These are phyloP conservation scores for Tulasnella sp. DNA, from an alignment of 768 basidiomycete genomes.

Conservation along the genomic window DNA sequence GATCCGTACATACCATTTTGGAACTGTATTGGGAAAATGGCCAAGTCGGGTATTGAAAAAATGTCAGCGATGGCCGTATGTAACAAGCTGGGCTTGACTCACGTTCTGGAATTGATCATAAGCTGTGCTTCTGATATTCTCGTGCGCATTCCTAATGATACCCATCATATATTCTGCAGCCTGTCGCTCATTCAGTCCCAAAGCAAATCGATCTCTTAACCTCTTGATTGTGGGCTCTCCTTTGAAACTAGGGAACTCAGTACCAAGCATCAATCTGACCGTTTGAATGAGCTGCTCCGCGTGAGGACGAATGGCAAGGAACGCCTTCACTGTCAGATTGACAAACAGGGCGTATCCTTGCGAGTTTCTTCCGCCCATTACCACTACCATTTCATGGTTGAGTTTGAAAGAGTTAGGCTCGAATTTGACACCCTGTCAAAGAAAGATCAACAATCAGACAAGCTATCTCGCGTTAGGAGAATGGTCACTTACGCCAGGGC, in stretches of 20 bases:
- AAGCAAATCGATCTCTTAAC: conserved; percentile 73
- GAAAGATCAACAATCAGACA: not conserved
- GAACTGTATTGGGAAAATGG: not conserved
- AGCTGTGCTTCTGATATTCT: conserved; percentile 83
- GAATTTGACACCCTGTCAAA: conserved; percentile 82
- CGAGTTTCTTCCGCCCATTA: conserved; percentile 93
- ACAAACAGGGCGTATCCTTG: conserved; percentile 93
- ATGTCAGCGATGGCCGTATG: not conserved
- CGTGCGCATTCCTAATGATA: conserved; percentile 81
- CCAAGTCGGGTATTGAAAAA: too few relatives aligned
- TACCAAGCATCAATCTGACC: conserved; percentile 86
- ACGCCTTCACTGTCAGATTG: conserved; percentile 88
- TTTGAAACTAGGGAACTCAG: conserved; percentile 92
- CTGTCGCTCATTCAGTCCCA: conserved; percentile 69
- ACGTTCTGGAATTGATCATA: conserved; percentile 95
- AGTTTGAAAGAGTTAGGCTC: conserved; percentile 97
- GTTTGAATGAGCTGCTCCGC: conserved; percentile 82
- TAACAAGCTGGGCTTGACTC: conserved; percentile 23
- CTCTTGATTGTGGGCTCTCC: conserved; percentile 85
- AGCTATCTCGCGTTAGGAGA: not conserved
- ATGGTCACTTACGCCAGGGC: conserved; percentile 49
- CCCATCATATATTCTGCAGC: conserved; percentile 92
- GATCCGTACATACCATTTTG: conserved; percentile 6
- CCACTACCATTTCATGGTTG: conserved; percentile 93
- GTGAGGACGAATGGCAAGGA: conserved; percentile 90